Evolutionary conservation across 306 rosid genomes (phyloP).

Genomic region (Pueraria montana): DNA sequence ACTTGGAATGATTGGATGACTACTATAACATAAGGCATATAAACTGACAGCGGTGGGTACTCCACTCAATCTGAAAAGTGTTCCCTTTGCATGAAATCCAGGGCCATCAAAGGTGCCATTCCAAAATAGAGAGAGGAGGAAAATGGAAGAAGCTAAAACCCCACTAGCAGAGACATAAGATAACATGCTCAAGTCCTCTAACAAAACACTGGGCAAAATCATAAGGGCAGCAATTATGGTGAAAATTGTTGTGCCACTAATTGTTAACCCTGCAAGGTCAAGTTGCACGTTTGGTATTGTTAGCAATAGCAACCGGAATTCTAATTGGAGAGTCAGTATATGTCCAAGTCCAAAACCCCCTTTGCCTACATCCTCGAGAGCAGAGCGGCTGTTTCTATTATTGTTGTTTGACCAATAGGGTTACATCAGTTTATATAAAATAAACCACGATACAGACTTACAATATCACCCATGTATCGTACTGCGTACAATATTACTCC

Average conservation of each 20-base stretch:
- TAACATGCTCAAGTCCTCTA: conserved; percentile 72
- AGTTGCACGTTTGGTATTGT: conserved; percentile 50
- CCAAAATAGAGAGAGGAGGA: conserved; percentile 59
- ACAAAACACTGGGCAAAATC: conserved; percentile 81
- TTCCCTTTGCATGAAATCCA: conserved; percentile 70
- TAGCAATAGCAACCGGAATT: no score
- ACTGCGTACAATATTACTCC: no score
- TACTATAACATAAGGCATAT: conserved; percentile 79
- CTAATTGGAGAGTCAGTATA: no score
- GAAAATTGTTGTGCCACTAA: conserved; percentile 62
- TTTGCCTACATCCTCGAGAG: no score
- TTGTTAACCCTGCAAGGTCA: conserved; percentile 53
- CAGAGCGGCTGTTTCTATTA: no score
- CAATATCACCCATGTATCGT: no score
- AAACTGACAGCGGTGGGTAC: conserved; percentile 75
- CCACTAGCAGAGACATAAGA: conserved; percentile 83
- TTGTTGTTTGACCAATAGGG: no score
- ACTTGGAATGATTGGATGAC: conserved; percentile 84
- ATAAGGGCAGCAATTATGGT: conserved; percentile 62
- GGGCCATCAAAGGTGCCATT: conserved; percentile 77
- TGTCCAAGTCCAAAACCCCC: no score
- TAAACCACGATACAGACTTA: no score
- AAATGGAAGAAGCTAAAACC: conserved; percentile 70
- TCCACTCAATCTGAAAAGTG: conserved; percentile 59
- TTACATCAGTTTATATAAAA: no score